phyloP scores from a whole-genome alignment of 2,329 filamentous ascomycete species.

The Alternaria brassicicola region DNA sequence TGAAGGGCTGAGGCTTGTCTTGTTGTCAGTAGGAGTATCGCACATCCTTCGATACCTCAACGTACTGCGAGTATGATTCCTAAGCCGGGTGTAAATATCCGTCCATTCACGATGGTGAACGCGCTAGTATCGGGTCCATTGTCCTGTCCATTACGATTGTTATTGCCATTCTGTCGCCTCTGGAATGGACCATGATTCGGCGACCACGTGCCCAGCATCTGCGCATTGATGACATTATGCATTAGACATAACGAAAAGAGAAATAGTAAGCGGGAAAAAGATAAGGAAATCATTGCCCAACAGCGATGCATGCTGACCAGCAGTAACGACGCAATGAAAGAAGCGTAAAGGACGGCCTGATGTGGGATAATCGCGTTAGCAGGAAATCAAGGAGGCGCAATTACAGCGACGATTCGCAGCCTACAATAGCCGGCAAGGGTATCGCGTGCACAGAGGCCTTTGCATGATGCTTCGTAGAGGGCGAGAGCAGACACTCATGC shows the following conservation, averaged over 20 bases:
- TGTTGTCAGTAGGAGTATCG: conserved; percentile 10
- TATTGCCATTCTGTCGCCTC: conserved; percentile 27
- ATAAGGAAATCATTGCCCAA: conserved; percentile 37
- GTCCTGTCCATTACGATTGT: conserved; percentile 28
- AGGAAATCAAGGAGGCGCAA: conserved; percentile 6
- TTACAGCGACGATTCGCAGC: background rate
- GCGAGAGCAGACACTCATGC: conserved; percentile 6
- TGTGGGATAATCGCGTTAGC: conserved; percentile 1
- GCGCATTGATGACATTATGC: conserved; percentile 25
- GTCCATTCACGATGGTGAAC: conserved; percentile 67
- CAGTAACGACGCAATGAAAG: conserved; percentile 18
- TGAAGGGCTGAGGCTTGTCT: conserved; percentile 45
- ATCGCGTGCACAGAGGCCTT: background rate
- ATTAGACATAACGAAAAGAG: conserved; percentile 28
- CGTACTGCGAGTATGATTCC: conserved; percentile 65
- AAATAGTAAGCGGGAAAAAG: conserved; percentile 18
- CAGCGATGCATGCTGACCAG: conserved; percentile 37
- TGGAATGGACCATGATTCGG: conserved; percentile 7
- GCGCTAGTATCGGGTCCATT: conserved; percentile 32
- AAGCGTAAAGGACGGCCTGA: background rate
- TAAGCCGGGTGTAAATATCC: conserved; percentile 72
- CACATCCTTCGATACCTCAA: background rate
- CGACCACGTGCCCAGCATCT: conserved; percentile 38
- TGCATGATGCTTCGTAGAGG: conserved; percentile 12
- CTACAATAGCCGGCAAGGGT: conserved; percentile 2